Percentiles rank a stretch among this genome's conserved stretches.
Evolutionary conservation across 2,329 filamentous ascomycete genomes (phyloP).

Genomic region (Neoarthrinium moseri): DNA sequence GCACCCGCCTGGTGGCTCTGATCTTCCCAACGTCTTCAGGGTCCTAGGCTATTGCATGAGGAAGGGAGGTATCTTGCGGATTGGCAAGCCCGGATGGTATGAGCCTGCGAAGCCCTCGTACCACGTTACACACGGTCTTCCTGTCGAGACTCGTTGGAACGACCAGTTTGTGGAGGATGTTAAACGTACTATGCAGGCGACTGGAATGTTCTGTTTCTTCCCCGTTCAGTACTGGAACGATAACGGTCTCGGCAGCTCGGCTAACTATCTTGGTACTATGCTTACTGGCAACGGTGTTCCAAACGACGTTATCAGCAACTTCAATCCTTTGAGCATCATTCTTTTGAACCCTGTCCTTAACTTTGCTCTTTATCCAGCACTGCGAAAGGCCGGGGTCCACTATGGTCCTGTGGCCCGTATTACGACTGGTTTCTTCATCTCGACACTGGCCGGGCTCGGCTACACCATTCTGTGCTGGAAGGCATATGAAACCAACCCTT

Average conservation of each 20-base stretch:
- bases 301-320: conserved; percentile 49
- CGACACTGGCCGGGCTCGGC: conserved; percentile 42
- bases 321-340: conserved; percentile 50
- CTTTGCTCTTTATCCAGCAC: conserved; percentile 45
- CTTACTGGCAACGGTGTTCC: conserved; percentile 47
- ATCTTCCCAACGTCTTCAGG: conserved; percentile 41
- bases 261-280: conserved; percentile 45
- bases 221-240: conserved; percentile 43
- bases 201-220: conserved; percentile 58
- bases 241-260: conserved; percentile 47
- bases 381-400: conserved; percentile 38
- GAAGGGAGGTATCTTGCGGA: conserved; percentile 33
- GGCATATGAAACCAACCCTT: conserved; percentile 39
- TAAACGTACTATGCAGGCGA: conserved; percentile 56
- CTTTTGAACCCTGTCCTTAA: conserved; percentile 44
- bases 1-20: conserved; percentile 43
- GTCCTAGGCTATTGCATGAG: conserved; percentile 34
- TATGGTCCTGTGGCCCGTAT: conserved; percentile 49
- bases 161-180: conserved; percentile 68
- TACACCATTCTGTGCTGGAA: conserved; percentile 39
- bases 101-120: conserved; percentile 56
- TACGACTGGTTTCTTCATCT: conserved; percentile 48
- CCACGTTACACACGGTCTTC: conserved; percentile 41
- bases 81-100: conserved; percentile 53
- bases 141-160: conserved; percentile 49